Evolutionary conservation across 148 eudicot species (phyloP).

Genomic region (Amaranthus hypochondriacus): DNA sequence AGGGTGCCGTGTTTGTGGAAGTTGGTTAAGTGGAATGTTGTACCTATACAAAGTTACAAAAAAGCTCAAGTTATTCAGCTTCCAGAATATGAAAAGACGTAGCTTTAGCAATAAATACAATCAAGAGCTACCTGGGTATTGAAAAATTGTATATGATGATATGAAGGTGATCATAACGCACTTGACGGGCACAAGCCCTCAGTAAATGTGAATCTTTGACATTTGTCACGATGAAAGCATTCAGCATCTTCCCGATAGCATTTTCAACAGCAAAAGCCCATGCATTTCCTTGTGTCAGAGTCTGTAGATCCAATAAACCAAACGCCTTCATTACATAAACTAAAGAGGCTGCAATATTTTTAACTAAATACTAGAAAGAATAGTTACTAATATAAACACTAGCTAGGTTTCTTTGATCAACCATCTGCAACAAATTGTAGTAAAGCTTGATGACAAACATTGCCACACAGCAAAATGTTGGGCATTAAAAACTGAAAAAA

Average conservation of each 20-base stretch:
- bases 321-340: neutral
- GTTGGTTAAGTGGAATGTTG: slow-evolving; percentile 59
- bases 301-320: slow-evolving; percentile 35
- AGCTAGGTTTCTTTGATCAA: neutral
- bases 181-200: slow-evolving; percentile 74
- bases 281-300: slow-evolving; percentile 56
- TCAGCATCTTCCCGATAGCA: slow-evolving; percentile 73
- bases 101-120: neutral
- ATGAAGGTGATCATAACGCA: slow-evolving; percentile 52
- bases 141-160: slow-evolving; percentile 79
- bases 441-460: neutral
- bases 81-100: neutral
- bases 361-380: too few relatives aligned
- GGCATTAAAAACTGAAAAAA: neutral
- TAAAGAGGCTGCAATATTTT: neutral
- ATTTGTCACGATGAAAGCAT: slow-evolving; percentile 90
- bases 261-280: slow-evolving; percentile 87
- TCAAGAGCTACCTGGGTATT: slow-evolving; percentile 49
- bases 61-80: slow-evolving; percentile 8
- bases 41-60: slow-evolving; percentile 44
- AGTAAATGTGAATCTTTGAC: slow-evolving; percentile 65
- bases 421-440: neutral
- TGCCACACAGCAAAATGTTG: neutral
- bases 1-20: slow-evolving; percentile 82
- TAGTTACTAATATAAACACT: neutral